Evolutionary conservation across 495 filamentous ascomycete species (phyloP).

Genomic region (Lophiostoma macrostomum): DNA sequence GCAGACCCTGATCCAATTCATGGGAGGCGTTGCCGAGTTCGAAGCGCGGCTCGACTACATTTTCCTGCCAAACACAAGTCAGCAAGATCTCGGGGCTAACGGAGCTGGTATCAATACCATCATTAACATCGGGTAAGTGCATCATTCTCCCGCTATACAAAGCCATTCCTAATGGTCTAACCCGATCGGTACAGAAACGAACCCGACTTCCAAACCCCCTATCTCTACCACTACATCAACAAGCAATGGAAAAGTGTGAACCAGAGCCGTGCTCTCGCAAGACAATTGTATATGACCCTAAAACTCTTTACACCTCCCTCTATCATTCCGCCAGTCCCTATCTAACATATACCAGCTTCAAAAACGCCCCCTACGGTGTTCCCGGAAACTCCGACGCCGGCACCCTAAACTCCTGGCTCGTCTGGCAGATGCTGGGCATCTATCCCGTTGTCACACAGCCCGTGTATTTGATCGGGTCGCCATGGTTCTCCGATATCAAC

Average conservation of each 20-base stretch:
- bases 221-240: conserved; percentile 37
- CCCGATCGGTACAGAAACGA: conserved; percentile 29
- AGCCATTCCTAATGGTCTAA: neutral
- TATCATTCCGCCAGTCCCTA: no score
- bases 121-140: conserved; percentile 37
- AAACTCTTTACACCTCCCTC: neutral
- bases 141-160: neutral
- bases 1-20: conserved; percentile 37
- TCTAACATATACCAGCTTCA: conserved; percentile 22
- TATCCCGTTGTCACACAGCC: conserved; percentile 37
- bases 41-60: conserved; percentile 36
- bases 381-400: conserved; percentile 39
- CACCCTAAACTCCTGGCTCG: conserved; percentile 33
- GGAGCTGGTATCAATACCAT: conserved; percentile 32
- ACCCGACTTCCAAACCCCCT: conserved; percentile 37
- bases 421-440: conserved; percentile 39
- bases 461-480: conserved; percentile 34
- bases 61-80: conserved; percentile 27
- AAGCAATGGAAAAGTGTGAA: conserved; percentile 36
- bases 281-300: conserved; percentile 16
- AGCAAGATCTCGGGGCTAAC: conserved; percentile 31
- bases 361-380: conserved; percentile 30
- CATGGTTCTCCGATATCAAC: conserved; percentile 36
- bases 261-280: conserved; percentile 21
- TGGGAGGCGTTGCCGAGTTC: conserved; percentile 32